Conservation (phyloP, 495 filamentous ascomycete genomes). For the Tricharina praecox region DNA sequence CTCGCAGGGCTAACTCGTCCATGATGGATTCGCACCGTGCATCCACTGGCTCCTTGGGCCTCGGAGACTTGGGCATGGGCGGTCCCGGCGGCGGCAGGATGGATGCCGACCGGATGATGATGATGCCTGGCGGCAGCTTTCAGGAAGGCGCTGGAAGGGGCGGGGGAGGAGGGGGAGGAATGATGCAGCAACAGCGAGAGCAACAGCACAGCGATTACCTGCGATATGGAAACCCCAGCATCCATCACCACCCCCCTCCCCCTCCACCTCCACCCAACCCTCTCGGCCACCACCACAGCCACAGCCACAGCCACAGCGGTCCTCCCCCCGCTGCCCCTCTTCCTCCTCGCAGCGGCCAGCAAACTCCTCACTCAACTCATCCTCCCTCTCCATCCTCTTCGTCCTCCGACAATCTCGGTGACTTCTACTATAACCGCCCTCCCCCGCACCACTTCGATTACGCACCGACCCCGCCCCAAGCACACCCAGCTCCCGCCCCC, state of each 20-base stretch:
- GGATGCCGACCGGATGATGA: slow-evolving; percentile 3
- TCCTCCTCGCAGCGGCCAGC: slow-evolving; percentile 8
- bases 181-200: not conserved
- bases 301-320: not conserved
- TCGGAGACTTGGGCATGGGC: not conserved
- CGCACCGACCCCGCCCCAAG: slow-evolving; percentile 11
- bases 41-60: slow-evolving; percentile 21
- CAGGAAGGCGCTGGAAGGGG: slow-evolving; percentile 4
- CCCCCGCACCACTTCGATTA: slow-evolving; percentile 10
- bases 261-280: no score
- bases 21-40: slow-evolving; percentile 14
- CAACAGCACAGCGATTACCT: no score
- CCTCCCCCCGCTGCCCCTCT: slow-evolving; percentile 14
- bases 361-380: slow-evolving; percentile 13
- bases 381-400: slow-evolving; percentile 20
- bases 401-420: slow-evolving; percentile 14
- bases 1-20: slow-evolving; percentile 7
- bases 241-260: slow-evolving; percentile 3
- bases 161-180: not conserved
- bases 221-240: not conserved
- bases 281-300: slow-evolving; percentile 7
- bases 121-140: slow-evolving; percentile 1
- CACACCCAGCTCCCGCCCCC: slow-evolving; percentile 12
- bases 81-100: not conserved
- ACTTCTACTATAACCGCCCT: slow-evolving; percentile 4